Base-by-base conservation (phyloP, 2,329 filamentous ascomycete species). In the Penicillium sp. region DNA sequence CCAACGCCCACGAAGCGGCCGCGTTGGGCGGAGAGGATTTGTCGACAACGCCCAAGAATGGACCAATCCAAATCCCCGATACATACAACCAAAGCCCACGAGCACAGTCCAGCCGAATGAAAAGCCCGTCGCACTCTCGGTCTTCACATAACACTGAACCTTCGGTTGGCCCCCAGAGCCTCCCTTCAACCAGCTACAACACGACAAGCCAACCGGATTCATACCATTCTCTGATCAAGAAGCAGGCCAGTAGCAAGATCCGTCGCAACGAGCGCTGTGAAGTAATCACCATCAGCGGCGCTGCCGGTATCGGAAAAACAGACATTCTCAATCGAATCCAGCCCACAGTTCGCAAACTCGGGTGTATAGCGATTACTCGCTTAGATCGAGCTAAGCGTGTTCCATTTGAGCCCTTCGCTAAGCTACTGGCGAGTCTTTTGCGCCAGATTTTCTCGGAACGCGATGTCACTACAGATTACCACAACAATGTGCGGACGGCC, bases 391-490 rank as follows among this genome's bases (percentile, higher is more conserved):
- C 82, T 16, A 81, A 81, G 60, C 80, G 79, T 50, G 78, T 83
- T 5, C 85, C 85, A 0, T 87, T 86, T 58, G 85, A 86, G 52
- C 83, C 85, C 0, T 79, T 86, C 36, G 74, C 86, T 16, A 81
- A 79, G 56, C 75, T 85, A n/a, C 77, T 87, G 72, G 82, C 81
- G 6, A 84, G 82, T 36, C 71, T 87, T 16, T 82, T 87, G 53
- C 79, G 84, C 24, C 85, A 87, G 58, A 86, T 87, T 6, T 87
- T 87, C 63, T 86, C 83, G 1, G 85, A 87, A 64, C 80, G 81
- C 34, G 83, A 87, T 67, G 81, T 87, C 14, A 79, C 75, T 9
- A 85, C 83, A 1, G 79, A 83, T 0, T 87, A 86, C 56, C 85
- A 87, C 62, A 79, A 84, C 55, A 81, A 78, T 57, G 72, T 87